Evolutionary conservation across 2,329 filamentous ascomycete species (phyloP).

Genomic region (Akanthomyces muscarius): DNA sequence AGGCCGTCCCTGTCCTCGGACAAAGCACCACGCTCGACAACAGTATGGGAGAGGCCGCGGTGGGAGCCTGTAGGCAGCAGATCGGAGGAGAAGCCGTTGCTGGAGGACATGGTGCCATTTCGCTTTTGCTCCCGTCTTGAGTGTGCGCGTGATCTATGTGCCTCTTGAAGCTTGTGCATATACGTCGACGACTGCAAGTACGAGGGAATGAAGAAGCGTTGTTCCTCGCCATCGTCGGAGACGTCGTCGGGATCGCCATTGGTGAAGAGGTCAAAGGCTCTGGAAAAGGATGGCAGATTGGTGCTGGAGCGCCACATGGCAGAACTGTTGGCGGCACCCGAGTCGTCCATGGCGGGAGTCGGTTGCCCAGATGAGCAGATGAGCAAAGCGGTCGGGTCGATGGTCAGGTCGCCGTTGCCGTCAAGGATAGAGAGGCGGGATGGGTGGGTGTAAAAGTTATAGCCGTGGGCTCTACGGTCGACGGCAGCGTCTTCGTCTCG

Average conservation of each 20-base stretch:
- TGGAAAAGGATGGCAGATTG: slow-evolving; percentile 44
- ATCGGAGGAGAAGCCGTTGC: slow-evolving; percentile 44
- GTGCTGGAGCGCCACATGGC: slow-evolving; percentile 24
- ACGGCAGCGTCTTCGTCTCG: slow-evolving; percentile 18
- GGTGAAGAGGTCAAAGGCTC: slow-evolving; percentile 50
- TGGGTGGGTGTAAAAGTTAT: slow-evolving; percentile 39
- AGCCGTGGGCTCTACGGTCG: slow-evolving; percentile 41
- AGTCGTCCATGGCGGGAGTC: slow-evolving; percentile 19
- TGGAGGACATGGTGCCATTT: slow-evolving; percentile 37
- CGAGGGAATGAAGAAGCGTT: slow-evolving; percentile 73
- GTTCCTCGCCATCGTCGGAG: slow-evolving; percentile 29
- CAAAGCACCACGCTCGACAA: slow-evolving; percentile 70
- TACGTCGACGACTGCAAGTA: slow-evolving; percentile 78
- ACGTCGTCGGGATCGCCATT: slow-evolving; percentile 27
- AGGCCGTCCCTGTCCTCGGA: slow-evolving; percentile 56
- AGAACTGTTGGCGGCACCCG: slow-evolving; percentile 23
- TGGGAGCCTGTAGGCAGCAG: slow-evolving; percentile 49
- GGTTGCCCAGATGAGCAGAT: slow-evolving; percentile 18
- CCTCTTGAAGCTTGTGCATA: slow-evolving; percentile 69
- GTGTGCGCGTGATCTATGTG: slow-evolving; percentile 57
- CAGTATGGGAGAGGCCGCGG: slow-evolving; percentile 75
- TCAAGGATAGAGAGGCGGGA: slow-evolving; percentile 44
- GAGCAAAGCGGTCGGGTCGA: slow-evolving; percentile 30
- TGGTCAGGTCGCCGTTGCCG: slow-evolving; percentile 36
- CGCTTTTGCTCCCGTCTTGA: slow-evolving; percentile 44